phyloP scores from a whole-genome alignment of 1,284 basidiomycete species.

The Schizophyllum amplum region DNA sequence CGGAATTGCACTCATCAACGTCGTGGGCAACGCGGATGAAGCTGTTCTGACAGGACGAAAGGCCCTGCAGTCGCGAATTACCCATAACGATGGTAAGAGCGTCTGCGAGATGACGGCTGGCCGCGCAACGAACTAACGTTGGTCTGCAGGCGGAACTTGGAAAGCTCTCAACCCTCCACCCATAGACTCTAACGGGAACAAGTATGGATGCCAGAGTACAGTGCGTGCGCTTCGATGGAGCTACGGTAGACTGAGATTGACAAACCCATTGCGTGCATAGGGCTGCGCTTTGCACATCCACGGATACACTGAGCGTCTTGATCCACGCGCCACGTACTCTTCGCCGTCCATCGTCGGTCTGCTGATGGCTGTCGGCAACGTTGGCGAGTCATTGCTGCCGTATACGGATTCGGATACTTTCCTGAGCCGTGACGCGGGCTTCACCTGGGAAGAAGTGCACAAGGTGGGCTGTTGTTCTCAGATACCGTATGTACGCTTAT shows the following conservation, averaged over 20 bases:
- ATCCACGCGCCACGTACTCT: conserved; percentile 87
- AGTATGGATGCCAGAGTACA: conserved; percentile 68
- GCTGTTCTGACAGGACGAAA: conserved; percentile 72
- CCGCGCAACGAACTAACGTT: background rate
- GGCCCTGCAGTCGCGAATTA: conserved; percentile 80
- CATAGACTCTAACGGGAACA: conserved; percentile 68
- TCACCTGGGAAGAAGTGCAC: conserved; percentile 97
- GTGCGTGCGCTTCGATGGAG: conserved; percentile 41
- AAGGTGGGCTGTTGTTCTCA: conserved; percentile 32
- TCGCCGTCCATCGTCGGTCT: conserved; percentile 89
- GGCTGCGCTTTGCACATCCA: conserved; percentile 87
- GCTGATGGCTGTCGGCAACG: conserved; percentile 96
- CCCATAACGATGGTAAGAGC: conserved; percentile 93
- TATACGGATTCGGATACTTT: conserved; percentile 94
- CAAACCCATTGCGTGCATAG: conserved; percentile 28
- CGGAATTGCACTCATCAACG: conserved; percentile 90
- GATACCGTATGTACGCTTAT: background rate
- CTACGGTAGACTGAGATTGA: too few relatives aligned
- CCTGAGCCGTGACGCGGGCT: conserved; percentile 92
- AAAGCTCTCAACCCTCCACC: conserved; percentile 72
- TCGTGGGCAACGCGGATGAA: conserved; percentile 78
- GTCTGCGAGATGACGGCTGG: background rate
- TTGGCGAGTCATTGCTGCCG: conserved; percentile 74
- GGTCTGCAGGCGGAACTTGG: conserved; percentile 87
- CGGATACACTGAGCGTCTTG: conserved; percentile 90